Conservation (phyloP, 306 rosid genomes). For the Ziziphus jujuba region DNA sequence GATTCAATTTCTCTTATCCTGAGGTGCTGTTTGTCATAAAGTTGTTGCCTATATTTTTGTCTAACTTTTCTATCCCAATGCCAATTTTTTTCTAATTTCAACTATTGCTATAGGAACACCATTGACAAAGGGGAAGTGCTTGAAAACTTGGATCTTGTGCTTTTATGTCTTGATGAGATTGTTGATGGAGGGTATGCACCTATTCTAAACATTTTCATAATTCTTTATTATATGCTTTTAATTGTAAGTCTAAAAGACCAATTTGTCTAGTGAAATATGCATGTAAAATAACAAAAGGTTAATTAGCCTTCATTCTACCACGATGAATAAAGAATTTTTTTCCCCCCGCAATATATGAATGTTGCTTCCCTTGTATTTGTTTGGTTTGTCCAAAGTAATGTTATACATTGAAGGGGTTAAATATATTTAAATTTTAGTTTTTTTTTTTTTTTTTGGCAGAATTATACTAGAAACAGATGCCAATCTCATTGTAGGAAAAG, state of each 20-base stretch:
- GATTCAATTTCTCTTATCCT: constrained; percentile 61
- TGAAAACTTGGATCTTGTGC: constrained; percentile 79
- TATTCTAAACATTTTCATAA: too few species aligned
- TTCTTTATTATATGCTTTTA: neutral
- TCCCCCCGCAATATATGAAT: too few species aligned
- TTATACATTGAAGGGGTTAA: neutral
- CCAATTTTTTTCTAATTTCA: neutral
- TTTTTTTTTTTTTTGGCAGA: constrained; percentile 26
- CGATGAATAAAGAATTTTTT: too few species aligned
- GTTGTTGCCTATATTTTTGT: neutral
- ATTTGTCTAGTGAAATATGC: too few species aligned
- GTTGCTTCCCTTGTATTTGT: too few species aligned
- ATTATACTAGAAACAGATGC: constrained; percentile 70
- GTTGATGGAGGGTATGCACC: constrained; percentile 74
- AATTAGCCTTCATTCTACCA: too few species aligned
- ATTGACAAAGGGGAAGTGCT: constrained; percentile 78
- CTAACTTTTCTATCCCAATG: neutral
- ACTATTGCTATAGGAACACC: constrained; percentile 55
- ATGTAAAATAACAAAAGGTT: too few species aligned
- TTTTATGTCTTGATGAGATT: constrained; percentile 77
- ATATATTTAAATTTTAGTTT: neutral
- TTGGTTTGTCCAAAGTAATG: too few species aligned
- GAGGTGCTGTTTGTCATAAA: constrained; percentile 33
- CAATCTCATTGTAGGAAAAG: constrained; percentile 65
- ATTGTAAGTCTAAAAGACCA: neutral